These are phyloP conservation scores for Hanseniaspora gamundiae DNA, from an alignment of 1,139 yeast species.

Conservation along the genomic window DNA sequence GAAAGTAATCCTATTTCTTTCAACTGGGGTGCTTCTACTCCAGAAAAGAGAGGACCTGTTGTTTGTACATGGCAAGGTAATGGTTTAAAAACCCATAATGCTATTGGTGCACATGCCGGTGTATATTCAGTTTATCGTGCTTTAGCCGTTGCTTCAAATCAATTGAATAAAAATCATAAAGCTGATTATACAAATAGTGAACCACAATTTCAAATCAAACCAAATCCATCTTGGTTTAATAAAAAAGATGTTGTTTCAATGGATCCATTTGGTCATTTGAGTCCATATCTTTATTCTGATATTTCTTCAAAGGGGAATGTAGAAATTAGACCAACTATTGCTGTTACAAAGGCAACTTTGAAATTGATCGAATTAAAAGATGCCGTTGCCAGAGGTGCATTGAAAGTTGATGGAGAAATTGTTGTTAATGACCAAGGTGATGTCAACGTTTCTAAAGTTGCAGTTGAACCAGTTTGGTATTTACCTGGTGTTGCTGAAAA, in stretches of 20 bases:
- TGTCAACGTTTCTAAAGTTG: conserved; percentile 45
- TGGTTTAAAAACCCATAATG: conserved; percentile 34
- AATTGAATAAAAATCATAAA: conserved; percentile 35
- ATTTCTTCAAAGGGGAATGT: conserved; percentile 32
- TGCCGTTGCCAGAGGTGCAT: conserved; percentile 37
- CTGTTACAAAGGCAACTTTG: conserved; percentile 50
- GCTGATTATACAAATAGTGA: conserved; percentile 52
- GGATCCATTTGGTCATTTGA: conserved; percentile 52
- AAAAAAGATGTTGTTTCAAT: conserved; percentile 43
- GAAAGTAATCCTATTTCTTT: conserved; percentile 38
- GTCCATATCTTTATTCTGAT: conserved; percentile 42
- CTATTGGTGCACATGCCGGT: conserved; percentile 52
- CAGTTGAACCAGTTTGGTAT: conserved; percentile 57
- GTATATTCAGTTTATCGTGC: conserved; percentile 51
- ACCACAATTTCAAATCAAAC: conserved; percentile 44
- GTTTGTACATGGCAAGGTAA: conserved; percentile 40
- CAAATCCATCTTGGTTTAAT: conserved; percentile 42
- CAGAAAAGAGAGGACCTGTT: conserved; percentile 42
- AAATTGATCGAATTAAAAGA: conserved; percentile 43
- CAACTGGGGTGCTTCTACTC: conserved; percentile 39
- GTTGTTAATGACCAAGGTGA: conserved; percentile 47
- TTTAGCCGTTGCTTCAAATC: conserved; percentile 44
- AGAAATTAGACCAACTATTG: conserved; percentile 48
- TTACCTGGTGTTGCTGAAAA: conserved; percentile 53
- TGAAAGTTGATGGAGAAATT: conserved; percentile 43